Evolutionary conservation across 2,329 filamentous ascomycete species (phyloP), one percentile per base, ranked within the genome.

Genomic region (Colletotrichum endophyticum): DNA sequence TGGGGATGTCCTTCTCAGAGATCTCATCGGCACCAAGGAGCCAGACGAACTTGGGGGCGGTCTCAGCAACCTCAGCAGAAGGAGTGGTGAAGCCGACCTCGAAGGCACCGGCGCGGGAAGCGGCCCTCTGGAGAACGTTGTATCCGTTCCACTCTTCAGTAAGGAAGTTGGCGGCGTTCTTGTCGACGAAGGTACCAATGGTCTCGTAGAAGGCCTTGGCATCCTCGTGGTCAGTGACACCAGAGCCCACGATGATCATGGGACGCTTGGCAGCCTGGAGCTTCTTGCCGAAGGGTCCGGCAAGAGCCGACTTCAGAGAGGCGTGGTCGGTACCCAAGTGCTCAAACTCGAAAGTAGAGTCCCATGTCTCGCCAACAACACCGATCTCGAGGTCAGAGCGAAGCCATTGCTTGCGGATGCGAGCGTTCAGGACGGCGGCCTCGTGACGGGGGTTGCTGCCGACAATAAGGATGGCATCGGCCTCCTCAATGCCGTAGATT

Each of bases 331-430:
- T 88, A 79, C 97, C 97, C 56, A 99, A 92, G 83, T 98, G 95
- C 86, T 98, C 94, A 82, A 96, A 98, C 81, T 98, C 96, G 83
- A 99, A 99, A 36, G 96, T 99, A 73, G 96, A 98, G 66, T 98
- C 93, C 85, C 96, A 99, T 53, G 93, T 88, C 88, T 98, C 95
- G 79, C 97, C 97, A 80, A 99, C 93, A 75, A 98, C 92, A 79
- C 94, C 97, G 81, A 99, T 92, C 85, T 99, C 94, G 28, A 99
- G 92, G 81, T 99, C 96, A 44, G 97, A 98, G 80, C 96, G 94
- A 80, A 99, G 90, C 95, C 96, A 99, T 86, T 98, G 96, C 90
- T 99, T 99, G 82, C 97, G 92, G 83, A 99, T 99, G 80, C 97
- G 95, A 79, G 96, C 96, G 83, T 99, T 99, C 61, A 99, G 91